Evolutionary conservation across 78 protist genomes (phyloP).

Genomic region (Dictyostelium citrinum): DNA sequence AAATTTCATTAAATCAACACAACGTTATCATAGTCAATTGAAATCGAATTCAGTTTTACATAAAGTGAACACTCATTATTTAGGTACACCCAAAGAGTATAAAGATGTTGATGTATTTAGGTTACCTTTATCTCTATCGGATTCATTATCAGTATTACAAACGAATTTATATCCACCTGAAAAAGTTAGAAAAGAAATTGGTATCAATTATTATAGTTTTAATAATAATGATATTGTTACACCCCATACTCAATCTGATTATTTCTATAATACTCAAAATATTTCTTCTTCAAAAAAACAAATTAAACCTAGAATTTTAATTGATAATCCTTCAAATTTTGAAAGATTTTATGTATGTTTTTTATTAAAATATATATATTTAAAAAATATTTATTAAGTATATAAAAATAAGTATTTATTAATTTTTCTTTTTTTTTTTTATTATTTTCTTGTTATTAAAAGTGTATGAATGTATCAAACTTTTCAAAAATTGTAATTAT

Average conservation of each 20-base stretch:
- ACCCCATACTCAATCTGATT: neutral
- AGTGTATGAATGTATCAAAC: constrained; percentile 26
- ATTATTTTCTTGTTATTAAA: neutral
- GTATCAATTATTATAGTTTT: neutral
- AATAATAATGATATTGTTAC: neutral
- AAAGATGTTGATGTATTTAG: constrained; percentile 18
- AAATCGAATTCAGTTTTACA: neutral
- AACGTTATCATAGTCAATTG: constrained; percentile 31
- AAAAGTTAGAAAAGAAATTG: constrained; percentile 33
- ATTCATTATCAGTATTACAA: constrained; percentile 43
- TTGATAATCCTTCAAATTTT: constrained; percentile 17
- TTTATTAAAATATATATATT: too few relatives aligned
- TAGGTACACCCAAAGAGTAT: constrained; percentile 17
- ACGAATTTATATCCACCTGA: constrained; percentile 55
- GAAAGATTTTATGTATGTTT: constrained; percentile 47
- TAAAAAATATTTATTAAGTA: too few relatives aligned
- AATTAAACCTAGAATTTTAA: neutral
- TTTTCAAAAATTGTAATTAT: constrained; percentile 42
- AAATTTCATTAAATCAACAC: constrained; percentile 45
- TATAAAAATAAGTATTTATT: neutral
- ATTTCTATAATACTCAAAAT: neutral
- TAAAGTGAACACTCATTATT: constrained; percentile 29
- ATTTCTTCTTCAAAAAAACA: neutral
- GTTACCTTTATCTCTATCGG: constrained; percentile 37
- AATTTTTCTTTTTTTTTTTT: neutral